Evolutionary conservation across 345 rosid species (phyloP).

Genomic region (Salix dunnii): DNA sequence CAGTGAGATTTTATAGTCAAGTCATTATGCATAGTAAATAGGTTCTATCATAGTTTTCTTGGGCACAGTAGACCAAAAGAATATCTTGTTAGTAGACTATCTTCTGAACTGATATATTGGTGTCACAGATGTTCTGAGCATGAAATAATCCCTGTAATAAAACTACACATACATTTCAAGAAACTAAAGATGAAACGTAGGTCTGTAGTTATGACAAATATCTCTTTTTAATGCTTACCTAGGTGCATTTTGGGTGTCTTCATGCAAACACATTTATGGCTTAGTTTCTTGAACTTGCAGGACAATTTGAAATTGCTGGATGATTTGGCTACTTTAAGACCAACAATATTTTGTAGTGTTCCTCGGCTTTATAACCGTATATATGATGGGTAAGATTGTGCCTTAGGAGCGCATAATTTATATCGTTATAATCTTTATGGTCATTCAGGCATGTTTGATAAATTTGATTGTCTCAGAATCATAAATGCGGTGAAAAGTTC

Average conservation of each 20-base stretch:
- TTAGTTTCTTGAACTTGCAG: slow-evolving; percentile 10
- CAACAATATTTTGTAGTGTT: slow-evolving; percentile 30
- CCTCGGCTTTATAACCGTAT: slow-evolving; percentile 30
- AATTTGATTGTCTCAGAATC: slow-evolving; percentile 19
- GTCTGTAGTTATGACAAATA: not conserved
- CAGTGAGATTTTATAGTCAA: too few relatives aligned
- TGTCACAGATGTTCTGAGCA: not conserved
- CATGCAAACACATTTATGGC: not conserved
- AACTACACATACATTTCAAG: too few relatives aligned
- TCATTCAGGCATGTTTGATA: slow-evolving; percentile 18
- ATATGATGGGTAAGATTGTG: slow-evolving; percentile 29
- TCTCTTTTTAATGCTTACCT: slow-evolving; percentile 1
- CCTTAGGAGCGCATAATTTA: not conserved
- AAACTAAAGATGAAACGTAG: not conserved
- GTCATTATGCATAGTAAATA: not conserved
- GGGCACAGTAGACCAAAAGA: not conserved
- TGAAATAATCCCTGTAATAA: not conserved
- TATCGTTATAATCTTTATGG: not conserved
- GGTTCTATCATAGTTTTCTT: not conserved
- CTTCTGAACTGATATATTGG: not conserved
- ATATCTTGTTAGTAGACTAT: not conserved
- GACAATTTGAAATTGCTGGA: slow-evolving; percentile 31
- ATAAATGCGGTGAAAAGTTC: slow-evolving; percentile 27
- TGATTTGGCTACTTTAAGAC: slow-evolving; percentile 29
- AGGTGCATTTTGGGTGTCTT: not conserved